Base-by-base conservation (phyloP, 768 basidiomycete species). In the Melanogaster broomeanus region DNA sequence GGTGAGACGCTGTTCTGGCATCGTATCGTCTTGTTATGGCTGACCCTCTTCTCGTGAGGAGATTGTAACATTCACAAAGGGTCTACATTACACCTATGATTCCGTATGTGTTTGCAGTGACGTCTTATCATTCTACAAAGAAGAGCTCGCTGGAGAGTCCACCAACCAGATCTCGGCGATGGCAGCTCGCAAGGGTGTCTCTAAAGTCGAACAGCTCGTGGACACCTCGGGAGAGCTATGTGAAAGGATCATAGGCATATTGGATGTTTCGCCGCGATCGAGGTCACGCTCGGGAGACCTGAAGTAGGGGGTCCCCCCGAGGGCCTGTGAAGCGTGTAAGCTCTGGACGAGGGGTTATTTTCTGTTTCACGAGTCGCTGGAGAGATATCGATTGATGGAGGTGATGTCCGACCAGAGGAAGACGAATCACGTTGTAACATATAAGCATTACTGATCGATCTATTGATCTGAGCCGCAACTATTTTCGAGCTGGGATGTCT, bases 1-100 rank as follows among this genome's bases (percentile, higher is more conserved):
- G 51, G 43, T 44, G 28, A 44, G 44, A 34, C 60, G 60, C 42
- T 51, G 28, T 61, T 64, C 62, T 61, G 59, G 38, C 57, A 66
- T 52, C 57, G 61, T 12, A 19, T 13, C n/a, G n/a, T 18, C 18
- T 11, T 39, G 38, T 2, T 39, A 31, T 21, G 38, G 12, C 38
- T 39, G 38, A 39, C 38, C 11, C 18, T 39, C 3, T 16, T 8
- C 3, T 12, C 19, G 19, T 38, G 37, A 2, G 19, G 8, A 38
- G 83, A 87, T 53, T 85, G 85, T 63, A 85, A 86, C 65, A 87
- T 85, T 42, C 85, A 86, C 77, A 88, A 87, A 70, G 85, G 85
- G 68, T 81, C 79, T 0, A 85, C 84, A 0, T 80, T 85, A 25
- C 84, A 85, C 56, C 71, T 88, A 15, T 1, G 16, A 5, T 4